Evolutionary conservation across 2,329 filamentous ascomycete genomes (phyloP), one percentile per base, ranked within the genome.

Genomic region (Emericellopsis atlantica): DNA sequence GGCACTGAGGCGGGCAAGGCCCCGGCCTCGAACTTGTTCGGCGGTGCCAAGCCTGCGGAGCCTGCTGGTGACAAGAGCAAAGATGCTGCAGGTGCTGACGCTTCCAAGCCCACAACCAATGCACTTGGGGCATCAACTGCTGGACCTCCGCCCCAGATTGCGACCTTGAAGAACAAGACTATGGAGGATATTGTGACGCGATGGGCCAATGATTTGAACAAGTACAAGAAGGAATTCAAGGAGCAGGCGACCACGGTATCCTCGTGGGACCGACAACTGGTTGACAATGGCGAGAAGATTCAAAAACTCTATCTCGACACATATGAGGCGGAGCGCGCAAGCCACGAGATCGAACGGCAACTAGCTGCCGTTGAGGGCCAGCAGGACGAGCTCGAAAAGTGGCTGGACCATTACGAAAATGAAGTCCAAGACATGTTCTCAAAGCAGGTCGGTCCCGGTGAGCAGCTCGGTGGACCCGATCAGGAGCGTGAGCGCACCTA

Each of bases 111-210:
- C 32, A 50, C 53, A 16, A 53, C 55, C 10, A 68, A 57, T 36
- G 48, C 56, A 23, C 64, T 90, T 38, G 79, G 77, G 15, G 77
- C 80, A 23, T 93, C 88, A 2, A 94, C 85, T 4, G 70, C 77
- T 29, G 89, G 89, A 0, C 87, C 89, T 2, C 69, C 81, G 3
- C 90, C 92, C 14, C 81, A 88, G 43, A 79, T 93, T 53, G 92
- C 90, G 4, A 82, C 92, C 23, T 70, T 98, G 32, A 95, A 95
- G 69, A 95, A 95, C 62, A 96, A 95, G 66, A 95, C 90, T 1
- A 95, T 98, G 84, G 92, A 98, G 55, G 92, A 98, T 58, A 95
- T 98, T 48, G 88, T 98, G 49, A 95, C 87, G 4, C 80, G 88
- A 26, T 98, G 92, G 92, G 92, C 92, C 2, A 87, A 88, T 0